Evolutionary conservation across 805 yeast species (phyloP).

Genomic region (Torulaspora gathmanii): DNA sequence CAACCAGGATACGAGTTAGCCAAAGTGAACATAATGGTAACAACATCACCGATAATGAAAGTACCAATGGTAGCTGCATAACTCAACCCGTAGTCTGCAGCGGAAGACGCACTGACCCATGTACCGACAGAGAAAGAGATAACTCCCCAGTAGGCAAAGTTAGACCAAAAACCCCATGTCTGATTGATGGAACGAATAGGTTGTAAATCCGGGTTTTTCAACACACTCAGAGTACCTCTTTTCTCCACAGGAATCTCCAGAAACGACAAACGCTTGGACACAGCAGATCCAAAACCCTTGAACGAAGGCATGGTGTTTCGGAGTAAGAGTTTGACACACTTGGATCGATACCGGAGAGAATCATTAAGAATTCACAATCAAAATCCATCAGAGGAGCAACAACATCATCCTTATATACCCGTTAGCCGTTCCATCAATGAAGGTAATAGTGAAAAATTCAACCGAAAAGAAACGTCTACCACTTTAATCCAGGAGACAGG

Average conservation of each 20-base stretch:
- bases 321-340: too few relatives aligned
- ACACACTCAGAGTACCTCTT: constrained; percentile 29
- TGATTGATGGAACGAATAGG: constrained; percentile 30
- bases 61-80: constrained; percentile 45
- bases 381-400: too few relatives aligned
- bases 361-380: too few relatives aligned
- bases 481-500: neutral
- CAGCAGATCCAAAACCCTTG: neutral
- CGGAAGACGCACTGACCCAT: constrained; percentile 44
- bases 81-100: constrained; percentile 42
- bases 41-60: constrained; percentile 43
- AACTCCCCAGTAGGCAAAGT: constrained; percentile 44
- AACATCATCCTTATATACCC: too few relatives aligned
- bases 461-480: neutral
- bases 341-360: too few relatives aligned
- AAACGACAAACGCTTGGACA: constrained; percentile 12
- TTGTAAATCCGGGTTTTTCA: constrained; percentile 36
- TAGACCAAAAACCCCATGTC: constrained; percentile 41
- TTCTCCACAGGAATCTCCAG: constrained; percentile 34
- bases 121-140: constrained; percentile 44
- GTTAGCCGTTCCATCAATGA: neutral
- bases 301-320: neutral
- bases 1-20: constrained; percentile 47
- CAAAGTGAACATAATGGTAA: constrained; percentile 42
- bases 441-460: neutral